A percentile compares a stretch with the other conserved stretches of the same genome.
Conservation (phyloP, 129 eudicot species). For the Heracleum sosnowskyi region DNA sequence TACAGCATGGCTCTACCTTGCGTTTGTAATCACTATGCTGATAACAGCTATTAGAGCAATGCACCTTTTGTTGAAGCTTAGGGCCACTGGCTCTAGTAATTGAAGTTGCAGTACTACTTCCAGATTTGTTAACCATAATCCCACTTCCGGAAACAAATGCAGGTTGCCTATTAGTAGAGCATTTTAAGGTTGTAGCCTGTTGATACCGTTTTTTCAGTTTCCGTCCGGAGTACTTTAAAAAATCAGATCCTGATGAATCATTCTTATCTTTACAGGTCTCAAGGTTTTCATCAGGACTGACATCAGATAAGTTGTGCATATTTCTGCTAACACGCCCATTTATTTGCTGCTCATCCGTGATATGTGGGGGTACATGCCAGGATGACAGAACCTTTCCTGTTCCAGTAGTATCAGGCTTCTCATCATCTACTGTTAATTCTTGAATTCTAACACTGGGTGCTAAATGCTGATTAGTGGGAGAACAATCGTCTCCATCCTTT, state of each 20-base stretch:
- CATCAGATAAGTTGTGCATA: constrained; percentile 26
- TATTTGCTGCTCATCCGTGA: constrained; percentile 24
- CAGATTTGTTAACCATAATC: constrained; percentile 43
- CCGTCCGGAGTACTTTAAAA: constrained; percentile 31
- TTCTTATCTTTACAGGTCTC: constrained; percentile 26
- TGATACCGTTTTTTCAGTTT: constrained; percentile 33
- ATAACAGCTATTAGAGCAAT: constrained; percentile 49
- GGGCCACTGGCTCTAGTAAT: constrained; percentile 35
- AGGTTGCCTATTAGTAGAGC: constrained; percentile 47
- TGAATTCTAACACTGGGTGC: constrained; percentile 22
- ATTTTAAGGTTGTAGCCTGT: constrained; percentile 19
- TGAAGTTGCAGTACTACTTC: constrained; percentile 34
- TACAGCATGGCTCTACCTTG: constrained; percentile 27
- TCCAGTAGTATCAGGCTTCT: constrained; percentile 29
- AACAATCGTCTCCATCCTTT: constrained; percentile 43
- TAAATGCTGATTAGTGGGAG: constrained; percentile 24
- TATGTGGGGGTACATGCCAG: too few relatives aligned
- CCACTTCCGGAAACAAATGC: constrained; percentile 38
- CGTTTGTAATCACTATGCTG: constrained; percentile 49
- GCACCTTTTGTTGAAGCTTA: constrained; percentile 37
- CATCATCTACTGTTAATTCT: constrained; percentile 28
- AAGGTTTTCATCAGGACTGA: constrained; percentile 27
- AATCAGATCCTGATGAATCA: constrained; percentile 30
- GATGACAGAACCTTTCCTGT: constrained; percentile 39
- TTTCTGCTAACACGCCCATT: constrained; percentile 21